Percentiles rank a stretch among this genome's conserved stretches.
Conservation (phyloP, 2,329 filamentous ascomycete genomes). For the Aureobasidium sp. region DNA sequence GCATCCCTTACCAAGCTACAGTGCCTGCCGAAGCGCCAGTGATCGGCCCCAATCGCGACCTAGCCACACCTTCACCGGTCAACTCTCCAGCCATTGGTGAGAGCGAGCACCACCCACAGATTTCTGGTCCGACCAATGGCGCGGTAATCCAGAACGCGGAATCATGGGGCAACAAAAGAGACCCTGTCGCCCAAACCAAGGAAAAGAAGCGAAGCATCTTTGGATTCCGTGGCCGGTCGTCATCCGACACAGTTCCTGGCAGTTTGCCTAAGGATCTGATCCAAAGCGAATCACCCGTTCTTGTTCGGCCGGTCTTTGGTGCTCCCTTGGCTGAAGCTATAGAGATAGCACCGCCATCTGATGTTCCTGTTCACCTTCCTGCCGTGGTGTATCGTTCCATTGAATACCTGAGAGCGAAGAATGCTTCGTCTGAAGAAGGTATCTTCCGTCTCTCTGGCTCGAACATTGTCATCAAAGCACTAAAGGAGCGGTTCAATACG, state of each 20-base stretch:
- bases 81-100: constrained; percentile 25
- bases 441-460: constrained; percentile 97
- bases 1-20: constrained; percentile 48
- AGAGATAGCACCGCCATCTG: constrained; percentile 63
- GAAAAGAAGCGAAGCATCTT: constrained; percentile 70
- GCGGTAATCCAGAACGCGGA: constrained; percentile 72
- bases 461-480: constrained; percentile 81
- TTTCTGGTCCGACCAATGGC: constrained; percentile 78
- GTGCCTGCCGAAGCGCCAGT: constrained; percentile 49
- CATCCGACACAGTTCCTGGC: constrained; percentile 46
- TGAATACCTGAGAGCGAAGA: constrained; percentile 78
- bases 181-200: constrained; percentile 52
- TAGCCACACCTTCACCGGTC: constrained; percentile 28
- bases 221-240: constrained; percentile 58
- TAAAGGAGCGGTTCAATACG: constrained; percentile 86
- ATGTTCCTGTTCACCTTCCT: constrained; percentile 67
- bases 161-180: constrained; percentile 73
- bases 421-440: constrained; percentile 78
- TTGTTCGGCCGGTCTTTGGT: constrained; percentile 66
- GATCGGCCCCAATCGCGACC: constrained; percentile 32
- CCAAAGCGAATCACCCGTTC: not conserved
- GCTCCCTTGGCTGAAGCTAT: constrained; percentile 80
- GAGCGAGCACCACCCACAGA: constrained; percentile 36
- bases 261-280: constrained; percentile 27
- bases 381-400: constrained; percentile 93